Conservation (phyloP, 768 basidiomycete species). For the Galerina sulciceps region DNA sequence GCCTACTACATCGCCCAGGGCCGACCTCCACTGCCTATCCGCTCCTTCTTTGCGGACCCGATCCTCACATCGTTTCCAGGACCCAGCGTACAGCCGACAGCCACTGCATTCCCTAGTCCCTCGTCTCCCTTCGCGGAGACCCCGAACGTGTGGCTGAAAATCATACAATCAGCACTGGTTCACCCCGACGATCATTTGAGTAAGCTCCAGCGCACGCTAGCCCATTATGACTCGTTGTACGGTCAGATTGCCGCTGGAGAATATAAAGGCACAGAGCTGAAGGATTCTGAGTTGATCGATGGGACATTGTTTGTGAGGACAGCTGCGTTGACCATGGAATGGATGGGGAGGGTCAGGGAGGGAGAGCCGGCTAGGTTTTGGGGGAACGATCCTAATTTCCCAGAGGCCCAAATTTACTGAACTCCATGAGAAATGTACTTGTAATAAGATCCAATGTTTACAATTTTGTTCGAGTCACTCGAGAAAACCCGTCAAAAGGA, state of each 20-base stretch:
- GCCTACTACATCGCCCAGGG: conserved; percentile 36
- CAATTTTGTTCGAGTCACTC: no score
- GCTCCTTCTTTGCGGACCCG: conserved; percentile 28
- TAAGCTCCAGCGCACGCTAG: conserved; percentile 57
- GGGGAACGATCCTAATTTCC: conserved; percentile 11
- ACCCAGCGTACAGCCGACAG: conserved; percentile 11
- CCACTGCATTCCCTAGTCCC: conserved; percentile 10
- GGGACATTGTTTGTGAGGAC: conserved; percentile 60
- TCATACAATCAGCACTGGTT: conserved; percentile 40
- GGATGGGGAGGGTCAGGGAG: conserved; percentile 31
- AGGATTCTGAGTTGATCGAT: conserved; percentile 41
- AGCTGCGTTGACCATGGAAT: conserved; percentile 45
- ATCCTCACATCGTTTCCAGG: conserved; percentile 19
- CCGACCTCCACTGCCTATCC: conserved; percentile 33
- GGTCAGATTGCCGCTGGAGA: conserved; percentile 34
- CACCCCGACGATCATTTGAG: conserved; percentile 43
- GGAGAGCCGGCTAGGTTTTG: conserved; percentile 18
- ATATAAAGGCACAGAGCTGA: conserved; percentile 20
- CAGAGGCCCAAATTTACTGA: conserved; percentile 4
- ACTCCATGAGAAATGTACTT: no score
- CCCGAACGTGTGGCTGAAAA: conserved; percentile 43
- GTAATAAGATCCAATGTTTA: no score
- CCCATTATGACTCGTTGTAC: conserved; percentile 47
- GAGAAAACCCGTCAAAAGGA: no score
- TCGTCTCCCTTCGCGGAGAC: conserved; percentile 19